phyloP scores from a whole-genome alignment of 106 monocot genomes.

The Dendrobium catenatum region DNA sequence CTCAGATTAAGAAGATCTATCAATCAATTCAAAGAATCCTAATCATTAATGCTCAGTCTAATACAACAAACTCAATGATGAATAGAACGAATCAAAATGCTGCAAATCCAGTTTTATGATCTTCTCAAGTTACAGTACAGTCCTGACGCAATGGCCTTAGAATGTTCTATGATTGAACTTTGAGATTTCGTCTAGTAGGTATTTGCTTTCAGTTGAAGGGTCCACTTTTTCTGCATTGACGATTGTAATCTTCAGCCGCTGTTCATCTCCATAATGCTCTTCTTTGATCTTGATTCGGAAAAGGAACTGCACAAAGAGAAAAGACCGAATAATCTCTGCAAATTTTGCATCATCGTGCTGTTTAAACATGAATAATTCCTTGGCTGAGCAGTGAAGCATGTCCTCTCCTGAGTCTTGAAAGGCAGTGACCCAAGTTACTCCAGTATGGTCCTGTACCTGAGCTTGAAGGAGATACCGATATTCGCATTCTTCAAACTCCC shows the following conservation, averaged over 20 bases:
- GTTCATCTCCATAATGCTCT: constrained; percentile 80
- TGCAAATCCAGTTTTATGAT: not conserved
- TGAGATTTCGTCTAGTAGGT: constrained; percentile 56
- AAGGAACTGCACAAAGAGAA: constrained; percentile 65
- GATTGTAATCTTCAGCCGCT: constrained; percentile 65
- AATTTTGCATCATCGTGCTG: constrained; percentile 59
- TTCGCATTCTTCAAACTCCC: constrained; percentile 80
- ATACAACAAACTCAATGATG: too few species aligned
- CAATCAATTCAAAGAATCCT: not conserved
- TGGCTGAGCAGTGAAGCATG: constrained; percentile 67
- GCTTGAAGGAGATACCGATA: constrained; percentile 88
- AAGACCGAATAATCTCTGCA: constrained; percentile 38
- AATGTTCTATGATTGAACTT: constrained; percentile 6
- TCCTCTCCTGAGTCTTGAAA: constrained; percentile 95
- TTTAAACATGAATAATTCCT: constrained; percentile 61
- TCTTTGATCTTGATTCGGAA: constrained; percentile 89
- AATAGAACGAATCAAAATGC: not conserved
- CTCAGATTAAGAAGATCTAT: not conserved
- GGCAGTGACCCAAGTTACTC: constrained; percentile 71
- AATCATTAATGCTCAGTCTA: not conserved
- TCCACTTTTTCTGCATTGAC: constrained; percentile 71
- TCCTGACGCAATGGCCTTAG: not conserved
- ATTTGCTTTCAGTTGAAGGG: constrained; percentile 59
- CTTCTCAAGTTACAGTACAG: not conserved
- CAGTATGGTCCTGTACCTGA: constrained; percentile 93